A percentile compares a stretch with the other conserved stretches of the same genome.
Conservation (phyloP, 768 basidiomycete genomes). For the Boletus patriciae region DNA sequence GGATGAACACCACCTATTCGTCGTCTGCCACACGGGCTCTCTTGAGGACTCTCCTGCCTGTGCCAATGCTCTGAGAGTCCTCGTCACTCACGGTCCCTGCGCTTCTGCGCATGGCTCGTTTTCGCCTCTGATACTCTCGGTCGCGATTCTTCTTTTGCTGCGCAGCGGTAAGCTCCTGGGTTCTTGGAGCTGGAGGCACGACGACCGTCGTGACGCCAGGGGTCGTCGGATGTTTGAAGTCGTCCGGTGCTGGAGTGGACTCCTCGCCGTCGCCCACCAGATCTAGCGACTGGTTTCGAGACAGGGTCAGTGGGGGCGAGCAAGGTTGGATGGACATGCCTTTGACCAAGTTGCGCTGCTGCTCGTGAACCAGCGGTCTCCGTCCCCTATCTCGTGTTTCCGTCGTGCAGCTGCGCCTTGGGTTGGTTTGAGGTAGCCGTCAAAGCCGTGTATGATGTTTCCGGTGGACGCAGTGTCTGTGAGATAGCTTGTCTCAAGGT, state of each 20-base stretch:
- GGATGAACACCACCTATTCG: conserved; percentile 42
- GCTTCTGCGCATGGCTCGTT: conserved; percentile 64
- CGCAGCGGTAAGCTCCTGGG: conserved; percentile 65
- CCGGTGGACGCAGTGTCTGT: conserved; percentile 81
- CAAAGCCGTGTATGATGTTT: conserved; percentile 87
- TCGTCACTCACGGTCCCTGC: conserved; percentile 73
- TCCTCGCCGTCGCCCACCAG: conserved; percentile 70
- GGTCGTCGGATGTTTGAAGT: conserved; percentile 64
- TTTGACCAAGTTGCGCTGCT: conserved; percentile 78
- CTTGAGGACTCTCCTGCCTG: conserved; percentile 64
- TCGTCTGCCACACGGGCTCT: conserved; percentile 66
- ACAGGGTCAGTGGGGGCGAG: conserved; percentile 4
- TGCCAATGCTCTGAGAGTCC: conserved; percentile 47
- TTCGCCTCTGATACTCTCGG: conserved; percentile 77
- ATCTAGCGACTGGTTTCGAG: conserved; percentile 65
- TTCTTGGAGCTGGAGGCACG: conserved; percentile 68
- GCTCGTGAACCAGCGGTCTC: conserved; percentile 78
- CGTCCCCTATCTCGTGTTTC: conserved; percentile 73
- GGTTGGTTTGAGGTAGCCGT: conserved; percentile 79
- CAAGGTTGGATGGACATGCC: conserved; percentile 38
- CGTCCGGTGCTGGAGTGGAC: conserved; percentile 60
- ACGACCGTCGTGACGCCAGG: conserved; percentile 75
- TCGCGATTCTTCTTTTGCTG: conserved; percentile 79
- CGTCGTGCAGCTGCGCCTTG: conserved; percentile 51
- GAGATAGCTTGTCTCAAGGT: conserved; percentile 72